Percentiles rank a stretch among this genome's conserved stretches.
Evolutionary conservation across 805 yeast species (phyloP).

Genomic region (Candida koratica): DNA sequence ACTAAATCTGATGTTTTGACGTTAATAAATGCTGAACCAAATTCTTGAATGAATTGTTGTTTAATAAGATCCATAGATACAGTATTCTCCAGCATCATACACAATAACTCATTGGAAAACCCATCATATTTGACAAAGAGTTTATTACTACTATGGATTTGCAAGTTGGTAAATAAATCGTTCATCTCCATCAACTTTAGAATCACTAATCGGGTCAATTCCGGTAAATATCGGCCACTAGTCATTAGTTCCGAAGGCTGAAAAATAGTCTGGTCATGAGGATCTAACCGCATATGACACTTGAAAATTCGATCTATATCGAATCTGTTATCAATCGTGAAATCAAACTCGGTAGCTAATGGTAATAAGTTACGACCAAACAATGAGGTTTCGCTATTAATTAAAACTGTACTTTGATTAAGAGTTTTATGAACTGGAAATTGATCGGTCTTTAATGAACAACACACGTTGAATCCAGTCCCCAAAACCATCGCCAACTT

Average conservation of each 20-base stretch:
- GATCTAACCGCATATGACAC: conserved; percentile 28
- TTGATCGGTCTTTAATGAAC: conserved; percentile 26
- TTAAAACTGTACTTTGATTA: conserved; percentile 20
- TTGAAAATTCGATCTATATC: conserved; percentile 15
- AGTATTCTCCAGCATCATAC: conserved; percentile 31
- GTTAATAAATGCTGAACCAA: conserved; percentile 18
- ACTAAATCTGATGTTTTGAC: conserved; percentile 25
- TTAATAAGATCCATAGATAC: conserved; percentile 15
- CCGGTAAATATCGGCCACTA: conserved; percentile 56
- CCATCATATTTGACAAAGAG: conserved; percentile 26
- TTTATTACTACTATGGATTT: conserved; percentile 6
- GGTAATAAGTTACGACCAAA: conserved; percentile 42
- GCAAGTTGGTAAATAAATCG: conserved; percentile 25
- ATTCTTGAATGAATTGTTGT: conserved; percentile 18
- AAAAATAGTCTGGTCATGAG: conserved; percentile 27
- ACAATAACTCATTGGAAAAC: conserved; percentile 40
- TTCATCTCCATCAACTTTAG: conserved; percentile 27
- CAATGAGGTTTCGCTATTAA: conserved; percentile 54
- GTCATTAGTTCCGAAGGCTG: conserved; percentile 57
- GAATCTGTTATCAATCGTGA: conserved; percentile 28
- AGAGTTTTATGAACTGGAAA: conserved; percentile 16
- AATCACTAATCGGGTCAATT: conserved; percentile 43
- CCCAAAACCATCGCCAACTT: conserved; percentile 60
- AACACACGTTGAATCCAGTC: conserved; percentile 61
- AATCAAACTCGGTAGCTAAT: conserved; percentile 38